Percentiles rank a stretch among this genome's conserved stretches.
Evolutionary conservation across 169 alveolate genomes (phyloP).

Genomic region (Babesia bigemina): DNA sequence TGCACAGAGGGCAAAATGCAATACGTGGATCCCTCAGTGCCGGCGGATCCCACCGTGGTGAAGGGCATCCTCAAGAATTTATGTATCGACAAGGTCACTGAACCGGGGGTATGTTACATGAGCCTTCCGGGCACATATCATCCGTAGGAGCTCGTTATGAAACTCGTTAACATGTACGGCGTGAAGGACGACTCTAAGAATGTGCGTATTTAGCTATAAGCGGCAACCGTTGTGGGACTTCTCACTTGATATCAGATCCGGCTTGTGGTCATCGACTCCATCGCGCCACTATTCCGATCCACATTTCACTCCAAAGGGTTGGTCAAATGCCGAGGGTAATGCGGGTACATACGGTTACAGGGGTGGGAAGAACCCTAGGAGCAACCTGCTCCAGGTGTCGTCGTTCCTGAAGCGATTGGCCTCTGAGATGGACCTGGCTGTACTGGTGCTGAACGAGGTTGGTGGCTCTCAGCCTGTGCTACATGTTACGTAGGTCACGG

Average conservation of each 20-base stretch:
- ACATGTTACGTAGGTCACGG: neutral
- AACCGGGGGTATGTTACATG: conserved; percentile 25
- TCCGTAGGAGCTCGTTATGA: neutral
- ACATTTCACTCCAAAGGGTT: conserved; percentile 28
- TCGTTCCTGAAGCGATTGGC: conserved; percentile 46
- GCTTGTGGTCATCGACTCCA: conserved; percentile 57
- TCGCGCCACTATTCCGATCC: conserved; percentile 45
- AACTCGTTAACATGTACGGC: neutral
- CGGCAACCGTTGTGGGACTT: neutral
- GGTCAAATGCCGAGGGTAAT: neutral
- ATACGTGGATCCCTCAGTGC: neutral
- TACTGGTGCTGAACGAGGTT: conserved; percentile 58
- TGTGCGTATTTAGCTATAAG: neutral
- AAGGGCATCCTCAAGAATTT: conserved; percentile 21
- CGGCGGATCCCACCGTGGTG: neutral
- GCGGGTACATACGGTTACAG: neutral
- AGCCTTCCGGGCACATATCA: neutral
- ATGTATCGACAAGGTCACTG: conserved; percentile 37
- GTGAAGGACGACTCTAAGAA: neutral
- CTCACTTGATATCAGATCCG: conserved; percentile 32
- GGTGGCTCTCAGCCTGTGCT: neutral
- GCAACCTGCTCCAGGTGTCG: conserved; percentile 21
- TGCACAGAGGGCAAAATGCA: conserved; percentile 11
- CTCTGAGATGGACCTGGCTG: conserved; percentile 21
- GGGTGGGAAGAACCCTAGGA: neutral